phyloP scores from a whole-genome alignment of 352 stramenopile species.

The Phytophthora constricta region DNA sequence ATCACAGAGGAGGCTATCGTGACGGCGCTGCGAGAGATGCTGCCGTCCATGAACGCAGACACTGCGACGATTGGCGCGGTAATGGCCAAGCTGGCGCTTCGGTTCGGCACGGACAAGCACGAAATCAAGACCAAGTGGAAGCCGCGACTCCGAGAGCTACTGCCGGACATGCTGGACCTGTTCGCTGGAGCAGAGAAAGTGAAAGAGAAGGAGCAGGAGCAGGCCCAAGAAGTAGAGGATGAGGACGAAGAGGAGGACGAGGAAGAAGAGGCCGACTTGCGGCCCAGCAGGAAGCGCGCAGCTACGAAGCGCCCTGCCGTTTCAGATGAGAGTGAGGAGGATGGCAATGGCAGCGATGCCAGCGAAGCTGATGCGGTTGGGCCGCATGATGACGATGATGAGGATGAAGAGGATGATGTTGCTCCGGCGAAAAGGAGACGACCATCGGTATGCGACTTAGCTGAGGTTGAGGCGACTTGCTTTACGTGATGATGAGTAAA shows the following conservation, averaged over 20 bases:
- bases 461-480: background rate
- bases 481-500: background rate
- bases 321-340: conserved; percentile 42
- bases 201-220: conserved; percentile 23
- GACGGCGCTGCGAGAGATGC: conserved; percentile 51
- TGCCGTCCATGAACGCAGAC: conserved; percentile 62
- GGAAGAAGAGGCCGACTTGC: conserved; percentile 33
- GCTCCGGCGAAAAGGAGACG: conserved; percentile 28
- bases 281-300: conserved; percentile 32
- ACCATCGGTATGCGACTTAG: conserved; percentile 30
- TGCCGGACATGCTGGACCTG: conserved; percentile 56
- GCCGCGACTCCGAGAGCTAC: conserved; percentile 49
- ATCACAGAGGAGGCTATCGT: conserved; percentile 39
- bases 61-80: conserved; percentile 59
- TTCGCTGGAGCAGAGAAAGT: conserved; percentile 27
- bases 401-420: conserved; percentile 32
- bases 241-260: conserved; percentile 37
- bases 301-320: conserved; percentile 39
- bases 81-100: conserved; percentile 54
- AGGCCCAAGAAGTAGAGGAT: background rate
- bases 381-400: conserved; percentile 27
- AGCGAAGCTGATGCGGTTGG: conserved; percentile 37
- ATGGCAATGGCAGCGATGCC: conserved; percentile 33
- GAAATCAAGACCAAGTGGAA: conserved; percentile 63
- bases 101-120: conserved; percentile 48